Evolutionary conservation across 1,284 basidiomycete genomes (phyloP).

Genomic region (Austroboletus olivaceoglutinosus): DNA sequence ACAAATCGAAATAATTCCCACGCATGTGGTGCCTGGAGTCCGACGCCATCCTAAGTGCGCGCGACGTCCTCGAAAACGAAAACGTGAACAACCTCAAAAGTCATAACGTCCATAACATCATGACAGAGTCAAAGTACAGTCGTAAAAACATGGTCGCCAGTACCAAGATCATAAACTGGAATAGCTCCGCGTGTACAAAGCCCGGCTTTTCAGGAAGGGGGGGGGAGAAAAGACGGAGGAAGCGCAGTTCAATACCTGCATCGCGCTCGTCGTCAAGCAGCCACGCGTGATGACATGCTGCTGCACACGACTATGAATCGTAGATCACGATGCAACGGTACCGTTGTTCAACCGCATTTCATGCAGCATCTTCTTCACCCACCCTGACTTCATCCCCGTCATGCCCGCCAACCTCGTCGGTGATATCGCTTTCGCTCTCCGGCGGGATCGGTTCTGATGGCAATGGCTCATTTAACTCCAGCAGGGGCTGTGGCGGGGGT

Average conservation of each 20-base stretch:
- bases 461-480: conserved; percentile 32
- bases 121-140: background rate
- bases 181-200: background rate
- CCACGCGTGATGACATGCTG: conserved; percentile 3
- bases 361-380: conserved; percentile 15
- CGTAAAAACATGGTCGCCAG: background rate
- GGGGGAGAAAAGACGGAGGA: conserved; percentile 18
- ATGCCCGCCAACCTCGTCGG: conserved; percentile 27
- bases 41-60: no score
- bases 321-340: conserved; percentile 18
- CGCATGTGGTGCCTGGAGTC: no score
- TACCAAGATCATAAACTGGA: background rate
- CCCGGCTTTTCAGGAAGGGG: background rate
- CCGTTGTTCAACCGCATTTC: conserved; percentile 12
- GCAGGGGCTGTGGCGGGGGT: conserved; percentile 5
- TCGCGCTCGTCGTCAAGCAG: conserved; percentile 15
- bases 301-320: background rate
- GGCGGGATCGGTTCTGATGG: conserved; percentile 33
- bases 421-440: conserved; percentile 36
- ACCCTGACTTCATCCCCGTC: conserved; percentile 20
- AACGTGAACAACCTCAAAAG: background rate
- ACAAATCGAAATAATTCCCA: no score
- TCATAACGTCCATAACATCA: background rate
- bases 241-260: background rate
- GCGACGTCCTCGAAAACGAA: no score